Evolutionary conservation across 2,329 filamentous ascomycete species (phyloP), one percentile per base, ranked within the genome.

Genomic region (Pleomassaria siparia): DNA sequence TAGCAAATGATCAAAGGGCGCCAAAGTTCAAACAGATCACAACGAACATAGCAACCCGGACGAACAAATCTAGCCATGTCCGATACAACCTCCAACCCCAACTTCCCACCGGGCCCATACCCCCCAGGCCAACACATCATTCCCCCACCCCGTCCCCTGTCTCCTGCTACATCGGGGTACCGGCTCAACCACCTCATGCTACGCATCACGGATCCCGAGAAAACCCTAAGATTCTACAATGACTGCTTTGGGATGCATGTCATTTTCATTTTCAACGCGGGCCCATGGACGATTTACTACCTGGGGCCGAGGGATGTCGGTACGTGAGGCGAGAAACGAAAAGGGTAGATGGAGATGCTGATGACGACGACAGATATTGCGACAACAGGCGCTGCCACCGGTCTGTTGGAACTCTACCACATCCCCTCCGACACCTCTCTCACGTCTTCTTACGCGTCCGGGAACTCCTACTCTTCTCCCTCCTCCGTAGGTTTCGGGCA

Each of bases 271-370:
- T 68, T 68, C 55, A 67, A 68, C 33, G 54, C 59, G 2, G 66
- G 67, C 6, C 60, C 64, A 2, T 66, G 63, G 55, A 68, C 60
- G 2, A 67, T 70, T 8, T 70, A 70, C 41, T 69, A 70, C 35
- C 50, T 69, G 8, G 66, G 66, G 11, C 62, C 59, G 12, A 50
- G 63, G 10, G 60, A 65, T 28, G 51, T 54, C 15, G 47, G 61
- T 60, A 46, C 13, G 54, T 54, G 39, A 9, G n/a, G n/a, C n/a
- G n/a, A n/a, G n/a, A 4, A 11, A 12, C 15, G 5, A 32, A 12
- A 22, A 6, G 36, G 28, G 13, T 33, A 29, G 21, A 20, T 32
- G 8, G n/a, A 37, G 39, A 24, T 46, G 10, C 32, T 36, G 13
- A 47, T 36, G 13, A 4, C 8, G 3, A 12, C 18, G 12, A 8